Evolutionary conservation across 177 flowering plant genomes (phyloP).

Genomic region (Vitis hybrid): DNA sequence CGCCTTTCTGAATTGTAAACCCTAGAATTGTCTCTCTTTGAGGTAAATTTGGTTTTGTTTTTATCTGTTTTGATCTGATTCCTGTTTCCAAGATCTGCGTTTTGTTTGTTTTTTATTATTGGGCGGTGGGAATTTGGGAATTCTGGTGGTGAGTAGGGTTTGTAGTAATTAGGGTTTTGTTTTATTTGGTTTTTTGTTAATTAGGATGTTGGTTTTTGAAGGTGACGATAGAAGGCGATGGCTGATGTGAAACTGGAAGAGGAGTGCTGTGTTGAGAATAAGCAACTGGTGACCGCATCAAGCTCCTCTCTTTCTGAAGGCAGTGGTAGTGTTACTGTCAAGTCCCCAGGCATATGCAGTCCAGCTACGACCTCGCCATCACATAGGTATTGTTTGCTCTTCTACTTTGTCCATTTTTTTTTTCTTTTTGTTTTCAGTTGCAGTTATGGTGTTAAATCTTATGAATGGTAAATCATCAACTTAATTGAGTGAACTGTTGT

Average conservation of each 20-base stretch:
- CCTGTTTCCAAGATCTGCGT: conserved; percentile 35
- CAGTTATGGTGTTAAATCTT: background rate
- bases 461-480: background rate
- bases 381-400: conserved; percentile 48
- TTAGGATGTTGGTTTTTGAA: conserved; percentile 35
- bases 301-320: conserved; percentile 80
- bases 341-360: conserved; percentile 64
- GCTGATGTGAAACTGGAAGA: conserved; percentile 42
- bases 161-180: conserved; percentile 9
- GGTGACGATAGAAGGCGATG: conserved; percentile 43
- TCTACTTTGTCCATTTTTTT: background rate
- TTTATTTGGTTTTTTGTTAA: conserved; percentile 11
- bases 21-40: conserved; percentile 17
- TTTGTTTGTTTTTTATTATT: conserved; percentile 10
- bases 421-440: background rate
- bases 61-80: conserved; percentile 26
- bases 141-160: conserved; percentile 16
- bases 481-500: no score
- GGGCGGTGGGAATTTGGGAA: conserved; percentile 11
- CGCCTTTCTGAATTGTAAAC: conserved; percentile 10
- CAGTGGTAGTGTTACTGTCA: conserved; percentile 43
- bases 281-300: conserved; percentile 64
- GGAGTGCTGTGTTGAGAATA: conserved; percentile 70
- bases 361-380: conserved; percentile 60
- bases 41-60: background rate